phyloP scores from a whole-genome alignment of 768 basidiomycete genomes.

The Amanita rimosa region DNA sequence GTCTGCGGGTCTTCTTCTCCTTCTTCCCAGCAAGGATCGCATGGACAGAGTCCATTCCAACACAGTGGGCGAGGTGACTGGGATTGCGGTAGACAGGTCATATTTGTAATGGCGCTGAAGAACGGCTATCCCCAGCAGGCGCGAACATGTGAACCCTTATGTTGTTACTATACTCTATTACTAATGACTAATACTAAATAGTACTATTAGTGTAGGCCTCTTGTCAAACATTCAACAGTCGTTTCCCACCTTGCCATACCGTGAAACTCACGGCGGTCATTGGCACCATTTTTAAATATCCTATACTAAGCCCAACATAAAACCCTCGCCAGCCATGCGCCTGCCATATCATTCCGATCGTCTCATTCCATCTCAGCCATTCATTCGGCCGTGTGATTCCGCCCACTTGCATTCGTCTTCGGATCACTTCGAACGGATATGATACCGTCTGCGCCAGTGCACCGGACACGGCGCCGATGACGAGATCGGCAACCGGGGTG shows the following conservation, averaged over 20 bases:
- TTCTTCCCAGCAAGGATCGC: constrained; percentile 6
- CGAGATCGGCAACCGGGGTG: constrained; percentile 53
- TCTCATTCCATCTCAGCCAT: constrained; percentile 76
- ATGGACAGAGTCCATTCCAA: neutral
- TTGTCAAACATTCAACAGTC: constrained; percentile 32
- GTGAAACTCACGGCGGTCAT: constrained; percentile 92
- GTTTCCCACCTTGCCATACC: constrained; percentile 79
- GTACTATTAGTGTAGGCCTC: neutral
- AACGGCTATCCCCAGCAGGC: constrained; percentile 2
- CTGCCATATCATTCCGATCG: constrained; percentile 52
- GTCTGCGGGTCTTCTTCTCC: constrained; percentile 38
- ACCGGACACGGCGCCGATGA: constrained; percentile 80
- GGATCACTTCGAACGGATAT: constrained; percentile 91
- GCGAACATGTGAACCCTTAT: neutral
- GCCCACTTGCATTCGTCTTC: constrained; percentile 92
- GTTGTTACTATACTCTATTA: too few species aligned
- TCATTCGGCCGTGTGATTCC: constrained; percentile 68
- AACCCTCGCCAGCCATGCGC: constrained; percentile 78
- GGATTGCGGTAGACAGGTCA: neutral
- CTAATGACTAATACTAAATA: too few species aligned
- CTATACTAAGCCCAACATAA: constrained; percentile 84
- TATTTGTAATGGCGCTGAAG: constrained; percentile 4
- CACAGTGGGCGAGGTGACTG: neutral
- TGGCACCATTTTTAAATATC: constrained; percentile 89
- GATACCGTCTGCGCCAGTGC: constrained; percentile 79